phyloP scores from a whole-genome alignment of 306 rosid species.

The Prunus kanzakura region DNA sequence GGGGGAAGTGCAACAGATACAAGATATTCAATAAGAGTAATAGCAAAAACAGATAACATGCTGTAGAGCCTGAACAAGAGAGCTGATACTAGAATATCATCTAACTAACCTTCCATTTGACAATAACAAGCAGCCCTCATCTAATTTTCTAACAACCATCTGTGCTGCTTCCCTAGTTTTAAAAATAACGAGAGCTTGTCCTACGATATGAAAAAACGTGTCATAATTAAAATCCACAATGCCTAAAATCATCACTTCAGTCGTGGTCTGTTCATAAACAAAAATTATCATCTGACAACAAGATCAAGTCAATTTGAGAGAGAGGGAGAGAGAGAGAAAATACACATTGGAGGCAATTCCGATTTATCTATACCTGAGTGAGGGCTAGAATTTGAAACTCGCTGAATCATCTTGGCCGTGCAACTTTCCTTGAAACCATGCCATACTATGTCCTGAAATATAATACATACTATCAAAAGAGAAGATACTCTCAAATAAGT shows the following conservation, averaged over 20 bases:
- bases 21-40: neutral
- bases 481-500: neutral
- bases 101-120: slow-evolving; percentile 68
- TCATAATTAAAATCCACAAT: slow-evolving; percentile 5
- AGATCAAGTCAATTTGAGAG: neutral
- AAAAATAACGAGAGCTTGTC: slow-evolving; percentile 82
- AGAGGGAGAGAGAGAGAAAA: neutral
- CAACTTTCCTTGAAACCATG: slow-evolving; percentile 66
- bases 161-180: slow-evolving; percentile 61
- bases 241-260: neutral
- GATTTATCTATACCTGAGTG: slow-evolving; percentile 54
- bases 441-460: slow-evolving; percentile 61
- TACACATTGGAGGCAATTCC: neutral
- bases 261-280: neutral
- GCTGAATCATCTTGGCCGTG: slow-evolving; percentile 72
- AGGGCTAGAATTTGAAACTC: slow-evolving; percentile 56
- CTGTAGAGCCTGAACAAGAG: neutral
- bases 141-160: slow-evolving; percentile 48
- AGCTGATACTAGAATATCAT: neutral
- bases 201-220: slow-evolving; percentile 39
- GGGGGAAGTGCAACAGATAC: neutral
- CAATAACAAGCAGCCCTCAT: slow-evolving; percentile 62
- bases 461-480: slow-evolving; percentile 1
- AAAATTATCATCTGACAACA: neutral
- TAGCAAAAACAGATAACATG: neutral